Evolutionary conservation across 176 grass and related monocot genomes (phyloP), one percentile per base, ranked within the genome.

Genomic region (Oryza rufipogon): DNA sequence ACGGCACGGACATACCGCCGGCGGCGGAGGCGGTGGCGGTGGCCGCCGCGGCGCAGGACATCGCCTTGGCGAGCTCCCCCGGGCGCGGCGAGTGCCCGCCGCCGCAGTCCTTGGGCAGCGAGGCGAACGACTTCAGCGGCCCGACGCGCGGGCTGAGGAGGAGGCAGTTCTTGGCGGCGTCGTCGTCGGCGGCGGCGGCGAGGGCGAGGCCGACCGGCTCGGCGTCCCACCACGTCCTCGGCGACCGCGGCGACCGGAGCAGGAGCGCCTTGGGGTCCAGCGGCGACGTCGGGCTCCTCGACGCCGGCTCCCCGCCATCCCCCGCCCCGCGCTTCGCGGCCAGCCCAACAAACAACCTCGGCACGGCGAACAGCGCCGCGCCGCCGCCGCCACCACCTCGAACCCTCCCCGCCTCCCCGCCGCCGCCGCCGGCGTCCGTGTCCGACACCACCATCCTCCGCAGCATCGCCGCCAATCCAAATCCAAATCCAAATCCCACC

Each of bases 271-370:
- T 99, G 78, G 88, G 73, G 80, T 99, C 96, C 14, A 96, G 88
- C 73, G 91, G 93, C 75, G 96, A 99, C 41, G 93, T 99, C 44
- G 93, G 96, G 89, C 91, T 96, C 83, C 86, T 71, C 25, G 84
- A 84, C 49, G 49, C 49, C n/a, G 91, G 78, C 70, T 95, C 95
- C 47, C 75, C 78, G 78, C 78, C 72, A 73, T 96, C 89, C 58
- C 86, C 70, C 46, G 79, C 14, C 49, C 15, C 42, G 1, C 67
- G 81, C 87, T 94, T 99, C 20, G 86, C 83, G 16, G 87, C 87
- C 49, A 94, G 87, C 73, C 89, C 90, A 30, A 96, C 86, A 78
- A 99, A 94, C 23, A 96, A 88, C 14, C 89, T 63, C 25, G 89
- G 91, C 64, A 98, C 86, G 32, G 79, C 88, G 72, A 95, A 98